phyloP scores from a whole-genome alignment of 2,329 filamentous ascomycete species.

The Ophiostoma perfectum region DNA sequence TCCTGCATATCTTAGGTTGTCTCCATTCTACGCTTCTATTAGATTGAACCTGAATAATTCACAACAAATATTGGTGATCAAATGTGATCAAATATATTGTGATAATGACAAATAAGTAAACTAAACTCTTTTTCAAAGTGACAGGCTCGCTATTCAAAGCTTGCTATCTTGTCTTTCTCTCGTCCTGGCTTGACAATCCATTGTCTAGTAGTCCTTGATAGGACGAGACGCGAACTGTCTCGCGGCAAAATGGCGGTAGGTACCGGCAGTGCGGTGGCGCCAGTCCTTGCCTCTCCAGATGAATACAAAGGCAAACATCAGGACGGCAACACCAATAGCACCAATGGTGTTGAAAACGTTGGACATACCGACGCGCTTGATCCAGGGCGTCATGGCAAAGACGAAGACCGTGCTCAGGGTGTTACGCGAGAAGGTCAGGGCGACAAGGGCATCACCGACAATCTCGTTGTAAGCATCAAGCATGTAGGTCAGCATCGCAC shows the following conservation, averaged over 20 bases:
- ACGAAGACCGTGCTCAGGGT: slow-evolving; percentile 23
- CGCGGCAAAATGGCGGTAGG: slow-evolving; percentile 16
- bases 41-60: too few relatives aligned
- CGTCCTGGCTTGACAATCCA: neutral
- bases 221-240: slow-evolving; percentile 23
- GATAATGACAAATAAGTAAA: too few relatives aligned
- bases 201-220: slow-evolving; percentile 16
- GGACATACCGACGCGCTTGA: slow-evolving; percentile 21
- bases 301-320: slow-evolving; percentile 23
- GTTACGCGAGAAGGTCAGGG: slow-evolving; percentile 22
- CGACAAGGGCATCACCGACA: slow-evolving; percentile 24
- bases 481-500: slow-evolving; percentile 24
- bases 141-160: too few relatives aligned
- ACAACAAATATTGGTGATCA: too few relatives aligned
- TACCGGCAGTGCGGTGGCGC: slow-evolving; percentile 15
- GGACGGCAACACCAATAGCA: slow-evolving; percentile 18
- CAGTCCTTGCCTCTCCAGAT: slow-evolving; percentile 23
- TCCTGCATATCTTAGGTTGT: too few relatives aligned
- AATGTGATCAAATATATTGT: too few relatives aligned
- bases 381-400: slow-evolving; percentile 23
- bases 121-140: too few relatives aligned
- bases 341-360: slow-evolving; percentile 25
- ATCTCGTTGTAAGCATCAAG: slow-evolving; percentile 24
- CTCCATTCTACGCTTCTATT: too few relatives aligned
- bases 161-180: too few relatives aligned